Evolutionary conservation across 169 alveolate genomes (phyloP).

Genomic region (Plasmodium vinckei): DNA sequence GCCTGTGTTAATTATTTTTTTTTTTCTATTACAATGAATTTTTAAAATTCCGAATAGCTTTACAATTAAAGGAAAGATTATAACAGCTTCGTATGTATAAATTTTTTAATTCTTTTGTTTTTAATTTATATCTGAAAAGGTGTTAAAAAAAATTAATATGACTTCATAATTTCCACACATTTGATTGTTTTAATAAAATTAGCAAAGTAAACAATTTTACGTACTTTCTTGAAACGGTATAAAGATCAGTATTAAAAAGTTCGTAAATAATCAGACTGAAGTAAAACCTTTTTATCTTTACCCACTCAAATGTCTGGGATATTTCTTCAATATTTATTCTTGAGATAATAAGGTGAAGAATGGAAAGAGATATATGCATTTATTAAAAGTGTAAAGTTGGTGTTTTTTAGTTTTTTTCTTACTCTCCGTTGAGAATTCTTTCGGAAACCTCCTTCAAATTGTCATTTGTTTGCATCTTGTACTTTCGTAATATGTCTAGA

Average conservation of each 20-base stretch:
- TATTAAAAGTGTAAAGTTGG: background rate
- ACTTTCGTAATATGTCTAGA: constrained; percentile 23
- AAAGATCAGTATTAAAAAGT: constrained; percentile 25
- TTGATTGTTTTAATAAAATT: too few relatives aligned
- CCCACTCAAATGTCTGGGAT: constrained; percentile 62
- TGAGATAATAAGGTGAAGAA: background rate
- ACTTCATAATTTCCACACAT: too few relatives aligned
- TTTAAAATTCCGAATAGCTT: constrained; percentile 41
- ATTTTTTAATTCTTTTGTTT: constrained; percentile 36
- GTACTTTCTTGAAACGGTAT: constrained; percentile 38
- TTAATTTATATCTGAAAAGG: constrained; percentile 30
- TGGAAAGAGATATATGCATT: background rate
- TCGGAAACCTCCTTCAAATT: constrained; percentile 7
- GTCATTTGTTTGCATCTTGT: background rate
- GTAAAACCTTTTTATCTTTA: constrained; percentile 59
- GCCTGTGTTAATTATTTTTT: background rate
- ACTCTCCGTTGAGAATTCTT: constrained; percentile 35
- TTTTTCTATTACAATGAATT: constrained; percentile 44
- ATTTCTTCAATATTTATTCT: constrained; percentile 53
- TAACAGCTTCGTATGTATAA: constrained; percentile 25
- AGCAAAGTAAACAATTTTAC: background rate
- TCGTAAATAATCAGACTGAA: constrained; percentile 58
- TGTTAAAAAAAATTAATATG: background rate
- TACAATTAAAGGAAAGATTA: constrained; percentile 40
- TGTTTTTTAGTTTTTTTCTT: background rate